These are phyloP conservation scores for Chlamydomonas sp. DNA, from an alignment of 139 green algal genomes.

Conservation along the genomic window DNA sequence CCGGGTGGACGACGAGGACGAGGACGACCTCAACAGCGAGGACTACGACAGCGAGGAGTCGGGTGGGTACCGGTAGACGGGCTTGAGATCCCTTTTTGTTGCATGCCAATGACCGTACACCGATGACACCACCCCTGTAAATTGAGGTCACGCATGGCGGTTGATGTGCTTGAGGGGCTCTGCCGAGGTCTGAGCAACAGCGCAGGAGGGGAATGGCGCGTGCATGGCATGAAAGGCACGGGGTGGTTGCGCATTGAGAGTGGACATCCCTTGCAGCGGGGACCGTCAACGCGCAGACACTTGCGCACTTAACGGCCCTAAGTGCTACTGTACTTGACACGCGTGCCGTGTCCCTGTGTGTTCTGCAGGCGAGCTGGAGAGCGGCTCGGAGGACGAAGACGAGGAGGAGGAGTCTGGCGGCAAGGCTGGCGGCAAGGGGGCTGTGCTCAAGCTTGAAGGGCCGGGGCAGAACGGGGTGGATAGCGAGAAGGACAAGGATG, in stretches of 20 bases:
- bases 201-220: too few relatives aligned
- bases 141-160: too few relatives aligned
- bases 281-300: too few relatives aligned
- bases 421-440: not conserved
- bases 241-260: too few relatives aligned
- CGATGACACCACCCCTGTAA: too few relatives aligned
- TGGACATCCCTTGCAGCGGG: too few relatives aligned
- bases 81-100: too few relatives aligned
- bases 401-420: not conserved
- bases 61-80: not conserved
- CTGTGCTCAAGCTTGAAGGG: not conserved
- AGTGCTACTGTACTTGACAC: not conserved
- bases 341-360: not conserved
- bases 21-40: slow-evolving; percentile 32
- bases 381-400: slow-evolving; percentile 12
- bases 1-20: not conserved
- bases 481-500: not conserved
- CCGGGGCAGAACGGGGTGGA: not conserved
- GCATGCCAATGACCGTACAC: too few relatives aligned
- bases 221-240: too few relatives aligned
- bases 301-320: too few relatives aligned
- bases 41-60: slow-evolving; percentile 42
- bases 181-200: too few relatives aligned
- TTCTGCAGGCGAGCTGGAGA: slow-evolving; percentile 22
- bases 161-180: too few relatives aligned